Evolutionary conservation across 495 filamentous ascomycete genomes (phyloP).

Genomic region (Neurospora africana): DNA sequence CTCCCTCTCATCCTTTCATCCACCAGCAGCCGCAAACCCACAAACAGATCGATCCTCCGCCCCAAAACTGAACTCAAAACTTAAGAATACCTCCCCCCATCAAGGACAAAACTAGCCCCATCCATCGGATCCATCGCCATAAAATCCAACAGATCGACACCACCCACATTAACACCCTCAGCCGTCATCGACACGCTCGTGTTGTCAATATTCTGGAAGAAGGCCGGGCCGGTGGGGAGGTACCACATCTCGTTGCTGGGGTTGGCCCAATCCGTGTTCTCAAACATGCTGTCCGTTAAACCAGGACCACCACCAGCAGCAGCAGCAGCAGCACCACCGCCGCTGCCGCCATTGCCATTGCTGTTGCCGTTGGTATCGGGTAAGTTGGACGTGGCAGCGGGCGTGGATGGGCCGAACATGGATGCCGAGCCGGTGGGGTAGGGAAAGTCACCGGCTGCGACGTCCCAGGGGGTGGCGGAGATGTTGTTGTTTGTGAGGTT

Average conservation of each 20-base stretch:
- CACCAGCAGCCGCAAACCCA: background rate
- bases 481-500: slow-evolving; percentile 36
- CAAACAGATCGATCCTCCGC: background rate
- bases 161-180: slow-evolving; percentile 47
- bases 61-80: background rate
- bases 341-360: slow-evolving; percentile 7
- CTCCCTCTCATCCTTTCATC: background rate
- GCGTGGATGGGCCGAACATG: slow-evolving; percentile 35
- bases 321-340: no score
- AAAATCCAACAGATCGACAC: slow-evolving; percentile 46
- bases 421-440: slow-evolving; percentile 35
- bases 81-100: slow-evolving; percentile 11
- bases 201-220: slow-evolving; percentile 45
- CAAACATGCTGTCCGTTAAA: slow-evolving; percentile 20
- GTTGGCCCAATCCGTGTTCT: slow-evolving; percentile 34
- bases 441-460: slow-evolving; percentile 36
- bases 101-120: slow-evolving; percentile 23
- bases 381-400: slow-evolving; percentile 27
- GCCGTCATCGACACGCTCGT: slow-evolving; percentile 45
- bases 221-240: slow-evolving; percentile 41
- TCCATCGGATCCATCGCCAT: slow-evolving; percentile 43
- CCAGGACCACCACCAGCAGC: background rate
- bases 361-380: slow-evolving; percentile 15
- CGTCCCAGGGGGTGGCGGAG: slow-evolving; percentile 45
- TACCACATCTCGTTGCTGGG: slow-evolving; percentile 46